phyloP scores from a whole-genome alignment of 2,329 filamentous ascomycete species.

The Rutstroemia sp. region DNA sequence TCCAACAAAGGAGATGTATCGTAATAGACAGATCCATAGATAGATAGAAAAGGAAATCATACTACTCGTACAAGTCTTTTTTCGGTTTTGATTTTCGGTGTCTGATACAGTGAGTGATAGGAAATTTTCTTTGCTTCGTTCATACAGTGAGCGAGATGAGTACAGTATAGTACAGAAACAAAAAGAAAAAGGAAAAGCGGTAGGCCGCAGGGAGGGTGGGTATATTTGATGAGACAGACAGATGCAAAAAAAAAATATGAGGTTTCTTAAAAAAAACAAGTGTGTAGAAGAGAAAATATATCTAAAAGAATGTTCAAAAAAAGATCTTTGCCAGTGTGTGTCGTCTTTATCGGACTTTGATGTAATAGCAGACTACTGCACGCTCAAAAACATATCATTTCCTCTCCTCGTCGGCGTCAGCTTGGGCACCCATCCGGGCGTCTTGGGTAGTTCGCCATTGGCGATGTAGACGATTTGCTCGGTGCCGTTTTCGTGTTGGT shows the following conservation, averaged over 20 bases:
- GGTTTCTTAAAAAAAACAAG: too few species aligned
- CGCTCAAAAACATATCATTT: constrained; percentile 55
- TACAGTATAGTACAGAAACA: background rate
- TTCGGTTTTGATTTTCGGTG: too few species aligned
- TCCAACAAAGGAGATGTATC: constrained; percentile 1
- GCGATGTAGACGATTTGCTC: background rate
- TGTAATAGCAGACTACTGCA: constrained; percentile 29
- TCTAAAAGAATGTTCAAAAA: too few species aligned
- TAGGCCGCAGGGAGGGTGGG: background rate
- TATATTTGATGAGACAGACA: background rate
- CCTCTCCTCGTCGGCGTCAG: constrained; percentile 61
- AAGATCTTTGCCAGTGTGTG: too few species aligned
- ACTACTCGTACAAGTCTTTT: too few species aligned
- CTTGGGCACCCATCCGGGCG: constrained; percentile 55
- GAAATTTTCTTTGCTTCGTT: too few species aligned
- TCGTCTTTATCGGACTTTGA: too few species aligned
- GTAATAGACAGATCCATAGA: background rate
- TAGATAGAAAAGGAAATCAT: background rate
- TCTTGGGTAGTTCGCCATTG: constrained; percentile 29
- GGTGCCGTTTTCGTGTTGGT: background rate
- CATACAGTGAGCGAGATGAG: background rate
- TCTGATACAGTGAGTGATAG: too few species aligned
- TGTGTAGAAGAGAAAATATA: too few species aligned
- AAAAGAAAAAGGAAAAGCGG: background rate
- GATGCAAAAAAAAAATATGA: background rate